Evolutionary conservation across 331 rosid species (phyloP).

Genomic region (Prunus yedoensis): DNA sequence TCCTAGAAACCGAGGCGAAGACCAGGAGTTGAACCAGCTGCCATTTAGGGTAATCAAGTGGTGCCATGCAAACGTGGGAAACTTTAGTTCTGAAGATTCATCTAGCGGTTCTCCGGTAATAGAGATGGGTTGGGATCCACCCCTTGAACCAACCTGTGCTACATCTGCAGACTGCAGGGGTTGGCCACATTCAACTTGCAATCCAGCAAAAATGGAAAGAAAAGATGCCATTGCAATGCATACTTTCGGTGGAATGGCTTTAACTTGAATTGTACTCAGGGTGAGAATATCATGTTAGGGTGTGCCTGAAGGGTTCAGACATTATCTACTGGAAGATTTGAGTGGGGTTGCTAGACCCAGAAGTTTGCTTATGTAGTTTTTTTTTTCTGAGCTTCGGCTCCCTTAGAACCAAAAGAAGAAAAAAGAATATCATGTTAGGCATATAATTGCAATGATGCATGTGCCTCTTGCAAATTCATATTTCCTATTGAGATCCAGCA

Average conservation of each 20-base stretch:
- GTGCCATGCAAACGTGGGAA: not conserved
- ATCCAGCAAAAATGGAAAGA: not conserved
- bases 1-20: not conserved
- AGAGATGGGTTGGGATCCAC: slow-evolving; percentile 29
- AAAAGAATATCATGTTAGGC: not conserved
- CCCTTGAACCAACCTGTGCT: slow-evolving; percentile 32
- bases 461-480: not conserved
- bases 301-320: too few species aligned
- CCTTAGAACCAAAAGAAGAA: too few species aligned
- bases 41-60: slow-evolving; percentile 21
- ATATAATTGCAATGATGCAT: not conserved
- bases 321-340: too few species aligned
- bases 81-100: not conserved
- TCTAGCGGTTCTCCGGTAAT: not conserved
- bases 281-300: slow-evolving; percentile 12
- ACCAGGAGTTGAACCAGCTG: not conserved
- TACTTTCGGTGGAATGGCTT: slow-evolving; percentile 29
- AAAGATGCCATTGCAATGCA: slow-evolving; percentile 34
- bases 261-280: slow-evolving; percentile 25
- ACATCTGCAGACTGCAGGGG: slow-evolving; percentile 14
- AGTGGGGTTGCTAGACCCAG: too few species aligned
- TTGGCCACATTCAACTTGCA: slow-evolving; percentile 46
- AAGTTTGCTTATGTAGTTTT: too few species aligned
- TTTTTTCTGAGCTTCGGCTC: too few species aligned
- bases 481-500: too few species aligned